Base-by-base conservation (phyloP, 225 moss, liverwort and hornwort species). In the Pseudisothecium myosuroides region DNA sequence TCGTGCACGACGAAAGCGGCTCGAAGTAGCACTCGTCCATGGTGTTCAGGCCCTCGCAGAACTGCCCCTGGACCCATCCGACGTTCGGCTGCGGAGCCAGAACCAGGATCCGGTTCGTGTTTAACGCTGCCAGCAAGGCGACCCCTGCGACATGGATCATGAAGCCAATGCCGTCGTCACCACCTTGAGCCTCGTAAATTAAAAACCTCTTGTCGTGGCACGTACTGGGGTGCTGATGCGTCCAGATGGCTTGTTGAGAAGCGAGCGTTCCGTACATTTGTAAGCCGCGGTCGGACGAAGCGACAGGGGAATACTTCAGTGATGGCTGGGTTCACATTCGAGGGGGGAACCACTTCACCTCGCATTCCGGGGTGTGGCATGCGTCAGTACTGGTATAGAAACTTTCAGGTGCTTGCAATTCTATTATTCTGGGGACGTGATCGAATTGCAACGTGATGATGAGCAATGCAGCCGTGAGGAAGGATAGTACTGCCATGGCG, bases 21-120 rank as follows among this genome's bases (percentile, higher is more conserved):
- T 91, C 91, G 75, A 92, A 88, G 87, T 89, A 91, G 56, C 92
- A 92, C 87, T 88, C 84, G 83, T 91, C 92, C 80, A 92, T 18
- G 14, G 84, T 87, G 12, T 83, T 84, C 59, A 59, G 32, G 47
- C 90, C 90, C 60, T 91, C 64, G 87, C 92, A 92, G 74, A 47
- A 92, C 56, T n/a, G 29, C 23, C 92, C 89, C 13, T 91, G 76
- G 4, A 81, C 72, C 92, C 90, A 89, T 16, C 56, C 75, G 43
- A 65, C 52, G 9, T 52, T 39, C 14, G 84, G 81, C 26, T 90
- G 90, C 29, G 91, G 92, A 37, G 56, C 68, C 67, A 92, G 83
- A 8, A 92, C 69, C 55, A 92, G 20, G 58, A 89, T 85, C 43
- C 92, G 84, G 87, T 92, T 32, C 19, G 69, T 61, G 76, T 91